Evolutionary conservation across 768 basidiomycete species (phyloP), one percentile per base, ranked within the genome.

Genomic region (Mycena crocata): DNA sequence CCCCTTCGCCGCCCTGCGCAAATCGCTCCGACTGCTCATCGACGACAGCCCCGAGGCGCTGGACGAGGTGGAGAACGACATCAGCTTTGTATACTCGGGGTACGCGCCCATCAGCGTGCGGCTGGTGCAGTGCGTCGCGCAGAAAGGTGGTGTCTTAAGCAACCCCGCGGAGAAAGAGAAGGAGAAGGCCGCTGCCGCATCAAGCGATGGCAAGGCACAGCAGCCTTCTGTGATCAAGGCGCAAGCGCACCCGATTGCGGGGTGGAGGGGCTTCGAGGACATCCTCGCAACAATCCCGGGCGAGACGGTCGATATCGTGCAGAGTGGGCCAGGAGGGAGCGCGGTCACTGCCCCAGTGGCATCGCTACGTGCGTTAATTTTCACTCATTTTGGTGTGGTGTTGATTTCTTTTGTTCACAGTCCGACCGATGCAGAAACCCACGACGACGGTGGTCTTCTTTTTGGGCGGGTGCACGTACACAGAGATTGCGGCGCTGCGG

Each of bases 221-320:
- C 81, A 78, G 48, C 71, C 44, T 9, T 23, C 72, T 57, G 68
- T 77, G 28, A 82, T 81, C 57, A 90, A 89, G 75, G 84, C 93
- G 42, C 91, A 90, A 74, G 95, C 96, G 1, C 96, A 98, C 77
- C 92, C 95, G 2, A 93, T 99, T 64, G 88, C 92, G 12, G 97
- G 97, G 3, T 99, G 97, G 96, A 97, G 93, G 77, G 97, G 96
- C 26, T 95, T 99, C 74, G 98, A 99, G 78, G 97, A 99, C 73
- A 87, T 94, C 17, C 76, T 98, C 24, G 86, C 86, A 37, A 83
- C 85, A 57, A 90, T 99, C 59, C 93, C 95, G 0, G 98, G 98
- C 3, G 88, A 89, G 74, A 93, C 91, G 24, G 87, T 98, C 44
- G 96, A 99, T 78, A 85, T 93, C 37, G 80, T 83, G 32, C 90